A percentile compares a stretch with the other conserved stretches of the same genome.
These are phyloP conservation scores for Talaromyces proteolyticus DNA, from an alignment of 495 filamentous ascomycete genomes.

Conservation along the genomic window DNA sequence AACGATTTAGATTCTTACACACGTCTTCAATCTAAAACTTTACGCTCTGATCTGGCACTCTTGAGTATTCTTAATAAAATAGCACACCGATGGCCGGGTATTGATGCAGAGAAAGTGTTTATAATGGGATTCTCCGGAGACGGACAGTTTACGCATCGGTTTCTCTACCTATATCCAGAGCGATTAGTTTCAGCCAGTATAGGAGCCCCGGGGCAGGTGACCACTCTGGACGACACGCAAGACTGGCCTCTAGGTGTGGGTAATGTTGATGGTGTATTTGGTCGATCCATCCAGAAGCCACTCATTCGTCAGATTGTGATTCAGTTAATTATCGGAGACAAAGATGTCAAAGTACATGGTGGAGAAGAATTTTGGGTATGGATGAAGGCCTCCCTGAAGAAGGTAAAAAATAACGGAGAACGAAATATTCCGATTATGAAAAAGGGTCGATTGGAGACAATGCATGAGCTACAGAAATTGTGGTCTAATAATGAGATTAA, in stretches of 20 bases:
- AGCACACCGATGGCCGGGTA: constrained; percentile 14
- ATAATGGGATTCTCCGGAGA: constrained; percentile 20
- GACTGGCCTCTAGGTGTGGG: constrained; percentile 16
- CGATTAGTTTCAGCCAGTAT: constrained; percentile 14
- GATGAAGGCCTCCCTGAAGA: too few relatives aligned
- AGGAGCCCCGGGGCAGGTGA: constrained; percentile 17
- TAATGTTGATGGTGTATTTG: constrained; percentile 15
- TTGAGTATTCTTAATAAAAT: constrained; percentile 6
- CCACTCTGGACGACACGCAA: constrained; percentile 10
- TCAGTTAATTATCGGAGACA: constrained; percentile 15
- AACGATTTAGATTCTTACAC: not conserved
- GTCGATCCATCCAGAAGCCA: constrained; percentile 7
- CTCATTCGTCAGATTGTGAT: constrained; percentile 13
- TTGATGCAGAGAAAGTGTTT: constrained; percentile 19
- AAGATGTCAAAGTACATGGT: constrained; percentile 10
- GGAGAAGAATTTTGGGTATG: constrained; percentile 33
- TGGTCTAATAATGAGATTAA: too few relatives aligned
- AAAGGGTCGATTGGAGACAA: too few relatives aligned
- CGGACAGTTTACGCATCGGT: constrained; percentile 21
- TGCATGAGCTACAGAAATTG: too few relatives aligned
- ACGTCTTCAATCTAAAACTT: not conserved
- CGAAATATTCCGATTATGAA: too few relatives aligned
- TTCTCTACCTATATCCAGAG: constrained; percentile 22
- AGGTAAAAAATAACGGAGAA: too few relatives aligned
- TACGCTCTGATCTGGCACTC: not conserved